Conservation (phyloP, 495 filamentous ascomycete species). For the Rusavskia elegans region DNA sequence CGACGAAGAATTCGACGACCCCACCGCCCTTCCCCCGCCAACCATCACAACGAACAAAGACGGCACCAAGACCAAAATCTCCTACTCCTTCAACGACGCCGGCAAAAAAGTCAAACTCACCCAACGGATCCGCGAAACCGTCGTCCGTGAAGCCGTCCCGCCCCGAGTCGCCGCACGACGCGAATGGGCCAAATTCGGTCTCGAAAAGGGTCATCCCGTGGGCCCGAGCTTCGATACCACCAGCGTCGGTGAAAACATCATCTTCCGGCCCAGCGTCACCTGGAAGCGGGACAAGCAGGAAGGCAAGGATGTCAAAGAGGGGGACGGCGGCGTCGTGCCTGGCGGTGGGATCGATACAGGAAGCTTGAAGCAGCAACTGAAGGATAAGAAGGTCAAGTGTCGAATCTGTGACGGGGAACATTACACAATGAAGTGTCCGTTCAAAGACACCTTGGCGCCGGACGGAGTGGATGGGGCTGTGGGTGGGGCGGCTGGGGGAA, state of each 20-base stretch:
- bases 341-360: constrained; percentile 53
- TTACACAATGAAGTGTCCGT: constrained; percentile 89
- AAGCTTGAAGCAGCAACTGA: constrained; percentile 76
- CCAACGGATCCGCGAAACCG: constrained; percentile 77
- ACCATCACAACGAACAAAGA: constrained; percentile 90
- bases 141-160: constrained; percentile 83
- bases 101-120: constrained; percentile 94
- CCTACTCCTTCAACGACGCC: constrained; percentile 79
- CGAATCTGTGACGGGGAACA: constrained; percentile 97
- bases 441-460: constrained; percentile 69
- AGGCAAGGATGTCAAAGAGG: constrained; percentile 20
- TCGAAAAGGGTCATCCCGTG: constrained; percentile 53
- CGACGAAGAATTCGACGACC: constrained; percentile 81
- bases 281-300: constrained; percentile 84
- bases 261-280: constrained; percentile 77
- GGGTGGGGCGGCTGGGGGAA: constrained; percentile 31
- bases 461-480: constrained; percentile 41
- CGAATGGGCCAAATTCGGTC: constrained; percentile 82
- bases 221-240: constrained; percentile 75
- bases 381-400: constrained; percentile 99
- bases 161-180: constrained; percentile 89
- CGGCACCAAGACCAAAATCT: constrained; percentile 87
- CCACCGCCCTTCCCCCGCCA: constrained; percentile 62
- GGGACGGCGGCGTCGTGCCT: constrained; percentile 27
- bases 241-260: constrained; percentile 89